A percentile compares a stretch with the other conserved stretches of the same genome.
phyloP scores from a whole-genome alignment of 208 protist species.

The Acanthamoeba lugdunensis region DNA sequence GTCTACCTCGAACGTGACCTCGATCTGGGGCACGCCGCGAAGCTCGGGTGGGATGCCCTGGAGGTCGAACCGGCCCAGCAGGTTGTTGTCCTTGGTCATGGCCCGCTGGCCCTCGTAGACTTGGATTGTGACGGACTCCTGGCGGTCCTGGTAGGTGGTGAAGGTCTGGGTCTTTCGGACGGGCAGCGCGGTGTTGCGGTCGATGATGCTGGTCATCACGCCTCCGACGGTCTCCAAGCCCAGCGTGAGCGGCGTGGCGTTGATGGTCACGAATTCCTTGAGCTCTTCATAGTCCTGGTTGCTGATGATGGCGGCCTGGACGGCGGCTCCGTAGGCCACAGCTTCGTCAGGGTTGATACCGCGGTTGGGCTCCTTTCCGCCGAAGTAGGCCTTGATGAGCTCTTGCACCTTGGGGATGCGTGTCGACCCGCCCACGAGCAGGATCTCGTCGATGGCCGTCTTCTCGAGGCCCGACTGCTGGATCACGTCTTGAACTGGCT shows the following conservation, averaged over 20 bases:
- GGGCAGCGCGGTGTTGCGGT: too few relatives aligned
- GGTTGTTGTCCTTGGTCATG: neutral
- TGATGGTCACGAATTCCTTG: too few relatives aligned
- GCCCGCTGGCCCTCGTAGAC: too few relatives aligned
- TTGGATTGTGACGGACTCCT: neutral
- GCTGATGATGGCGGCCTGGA: neutral
- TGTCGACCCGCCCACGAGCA: constrained; percentile 94
- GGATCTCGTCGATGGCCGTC: constrained; percentile 89
- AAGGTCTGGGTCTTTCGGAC: constrained; percentile 1
- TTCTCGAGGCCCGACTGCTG: constrained; percentile 89
- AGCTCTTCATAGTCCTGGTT: too few relatives aligned
- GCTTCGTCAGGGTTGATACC: constrained; percentile 84
- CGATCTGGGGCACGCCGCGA: neutral
- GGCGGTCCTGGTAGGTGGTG: neutral
- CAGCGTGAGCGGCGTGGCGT: too few relatives aligned
- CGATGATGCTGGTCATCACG: too few relatives aligned
- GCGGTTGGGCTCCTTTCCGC: constrained; percentile 73
- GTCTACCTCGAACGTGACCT: neutral
- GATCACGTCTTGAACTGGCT: constrained; percentile 94
- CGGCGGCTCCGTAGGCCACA: constrained; percentile 74
- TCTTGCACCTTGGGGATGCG: constrained; percentile 92
- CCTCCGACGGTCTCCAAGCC: too few relatives aligned
- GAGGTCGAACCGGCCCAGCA: too few relatives aligned
- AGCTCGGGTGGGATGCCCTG: too few relatives aligned
- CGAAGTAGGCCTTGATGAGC: constrained; percentile 87